Base-by-base conservation (phyloP, 768 basidiomycete genomes). In the Naematelia encephala region DNA sequence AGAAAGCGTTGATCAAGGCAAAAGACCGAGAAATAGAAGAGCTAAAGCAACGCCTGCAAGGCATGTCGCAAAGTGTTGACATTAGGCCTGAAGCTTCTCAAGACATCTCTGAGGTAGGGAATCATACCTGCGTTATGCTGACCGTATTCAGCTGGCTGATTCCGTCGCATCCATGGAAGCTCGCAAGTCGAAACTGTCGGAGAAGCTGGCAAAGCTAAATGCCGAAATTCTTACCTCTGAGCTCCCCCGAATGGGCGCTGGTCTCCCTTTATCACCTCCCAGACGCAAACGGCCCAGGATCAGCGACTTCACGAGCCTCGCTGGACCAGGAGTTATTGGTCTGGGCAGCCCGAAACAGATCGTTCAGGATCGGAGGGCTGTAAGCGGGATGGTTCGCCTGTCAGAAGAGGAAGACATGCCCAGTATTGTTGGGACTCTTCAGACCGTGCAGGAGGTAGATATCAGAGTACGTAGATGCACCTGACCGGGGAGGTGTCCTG, bases 1-100 rank as follows among this genome's bases (percentile, higher is more conserved):
- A 77, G 42, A 67, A 73, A 13, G 76, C 77, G 3, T 51, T 77
- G 28, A 72, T 78, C 43, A 60, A 65, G 45, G 71, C 71, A 2
- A 77, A 77, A 58, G 75, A 75, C 39, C 59, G 68, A 28, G 76
- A 78, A 57, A 76, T 78, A n/a, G 71, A 69, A 5, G 68, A 64
- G n/a, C 62, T 78, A 21, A 68, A 62, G 30, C 25, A 46, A 21
- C 60, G 74, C 30, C 58, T 78, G 10, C 54, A 66, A 22, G 55
- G 27, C 0, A 44, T 75, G 49, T 63, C 22, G 25, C 27, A 8
- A 23, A 56, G 28, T 54, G 42, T 39, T 43, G 22, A 21, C 21
- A 44, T 39, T 4, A 23, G 28, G 25, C 28, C 3, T 45, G 45
- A 45, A 22, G 51, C 10, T 34, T 51, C 46, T 21, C 50, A 12